A percentile compares a stretch with the other conserved stretches of the same genome.
Evolutionary conservation across 176 grass and related monocot genomes (phyloP).

Genomic region (Chloris gayana): DNA sequence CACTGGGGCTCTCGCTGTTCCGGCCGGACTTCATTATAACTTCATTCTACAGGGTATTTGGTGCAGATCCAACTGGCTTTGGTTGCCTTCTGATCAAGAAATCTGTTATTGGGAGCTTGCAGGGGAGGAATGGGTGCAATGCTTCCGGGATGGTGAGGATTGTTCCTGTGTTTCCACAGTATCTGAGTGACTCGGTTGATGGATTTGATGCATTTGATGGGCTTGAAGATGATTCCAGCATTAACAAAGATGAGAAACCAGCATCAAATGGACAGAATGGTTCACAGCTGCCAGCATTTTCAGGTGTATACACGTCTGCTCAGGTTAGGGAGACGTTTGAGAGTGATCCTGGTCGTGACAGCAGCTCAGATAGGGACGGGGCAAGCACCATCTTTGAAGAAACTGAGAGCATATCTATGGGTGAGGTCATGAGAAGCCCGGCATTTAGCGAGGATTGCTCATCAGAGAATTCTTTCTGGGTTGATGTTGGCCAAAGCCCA

Average conservation of each 20-base stretch:
- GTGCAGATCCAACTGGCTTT: slow-evolving; percentile 91
- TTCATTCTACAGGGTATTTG: slow-evolving; percentile 96
- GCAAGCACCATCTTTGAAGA: slow-evolving; percentile 96
- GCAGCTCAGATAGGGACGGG: slow-evolving; percentile 90
- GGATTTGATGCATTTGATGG: slow-evolving; percentile 72
- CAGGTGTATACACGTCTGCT: slow-evolving; percentile 91
- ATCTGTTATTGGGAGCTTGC: slow-evolving; percentile 89
- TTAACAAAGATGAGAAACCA: slow-evolving; percentile 57
- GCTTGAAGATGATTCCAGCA: slow-evolving; percentile 62
- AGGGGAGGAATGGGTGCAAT: slow-evolving; percentile 82
- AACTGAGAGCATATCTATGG: slow-evolving; percentile 87
- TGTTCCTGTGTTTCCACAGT: slow-evolving; percentile 94
- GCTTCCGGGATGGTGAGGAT: slow-evolving; percentile 93
- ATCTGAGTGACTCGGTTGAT: slow-evolving; percentile 94
- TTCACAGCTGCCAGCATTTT: slow-evolving; percentile 86
- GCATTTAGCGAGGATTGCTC: slow-evolving; percentile 87
- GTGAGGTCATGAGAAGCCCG: slow-evolving; percentile 89
- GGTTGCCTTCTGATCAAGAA: slow-evolving; percentile 99
- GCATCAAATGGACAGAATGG: slow-evolving; percentile 46
- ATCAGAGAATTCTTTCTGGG: slow-evolving; percentile 84
- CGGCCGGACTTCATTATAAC: slow-evolving; percentile 96
- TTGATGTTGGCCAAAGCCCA: slow-evolving; percentile 90
- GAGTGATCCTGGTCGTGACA: slow-evolving; percentile 77
- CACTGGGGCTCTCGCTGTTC: slow-evolving; percentile 90
- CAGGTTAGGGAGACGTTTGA: slow-evolving; percentile 96